Conservation (phyloP, 495 filamentous ascomycete genomes). For the Rusavskia elegans region DNA sequence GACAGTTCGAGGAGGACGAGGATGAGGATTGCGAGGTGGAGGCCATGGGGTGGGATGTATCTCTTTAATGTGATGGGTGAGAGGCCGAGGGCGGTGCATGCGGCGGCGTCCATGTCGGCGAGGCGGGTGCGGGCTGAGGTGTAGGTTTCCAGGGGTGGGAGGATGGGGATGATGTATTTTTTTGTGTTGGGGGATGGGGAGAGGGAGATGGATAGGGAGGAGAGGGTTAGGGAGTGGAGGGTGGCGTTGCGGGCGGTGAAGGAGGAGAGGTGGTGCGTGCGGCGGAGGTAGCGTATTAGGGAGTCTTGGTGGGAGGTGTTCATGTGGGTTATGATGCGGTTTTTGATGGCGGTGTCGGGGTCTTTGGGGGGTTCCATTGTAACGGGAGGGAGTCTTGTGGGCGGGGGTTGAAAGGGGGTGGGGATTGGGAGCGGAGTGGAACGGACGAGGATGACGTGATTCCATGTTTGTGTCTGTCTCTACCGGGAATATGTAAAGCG, state of each 20-base stretch:
- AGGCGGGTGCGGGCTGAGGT: not conserved
- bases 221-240: not conserved
- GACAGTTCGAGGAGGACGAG: slow-evolving; percentile 3
- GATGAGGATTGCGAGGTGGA: not conserved
- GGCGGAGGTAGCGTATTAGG: slow-evolving; percentile 46
- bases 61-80: not conserved
- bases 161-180: not conserved
- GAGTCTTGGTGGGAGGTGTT: slow-evolving; percentile 54
- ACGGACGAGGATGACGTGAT: too few relatives aligned
- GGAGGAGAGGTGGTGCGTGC: slow-evolving; percentile 34
- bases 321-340: slow-evolving; percentile 61
- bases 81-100: not conserved
- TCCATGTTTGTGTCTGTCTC: too few relatives aligned
- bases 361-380: too few relatives aligned
- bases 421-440: too few relatives aligned
- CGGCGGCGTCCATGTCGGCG: not conserved
- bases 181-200: not conserved
- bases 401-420: too few relatives aligned
- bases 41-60: not conserved
- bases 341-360: slow-evolving; percentile 23
- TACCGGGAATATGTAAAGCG: too few relatives aligned
- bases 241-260: slow-evolving; percentile 28
- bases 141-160: not conserved
- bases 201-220: not conserved
- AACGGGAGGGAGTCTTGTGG: too few relatives aligned